Base-by-base conservation (phyloP, 2,329 filamentous ascomycete species). In the Colletotrichum acutatum region DNA sequence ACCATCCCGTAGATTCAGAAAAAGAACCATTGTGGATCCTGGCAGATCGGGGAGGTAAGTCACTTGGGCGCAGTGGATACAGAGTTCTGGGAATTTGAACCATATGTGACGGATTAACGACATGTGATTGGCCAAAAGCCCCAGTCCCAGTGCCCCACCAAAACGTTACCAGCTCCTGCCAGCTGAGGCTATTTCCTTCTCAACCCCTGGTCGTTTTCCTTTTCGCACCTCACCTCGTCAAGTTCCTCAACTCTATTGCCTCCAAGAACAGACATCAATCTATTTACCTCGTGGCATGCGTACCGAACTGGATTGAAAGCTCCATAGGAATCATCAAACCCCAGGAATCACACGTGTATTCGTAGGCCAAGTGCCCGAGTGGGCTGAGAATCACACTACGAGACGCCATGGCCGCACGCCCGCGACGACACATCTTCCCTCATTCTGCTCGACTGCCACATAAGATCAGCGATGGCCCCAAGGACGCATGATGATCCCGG, bases 1-100 rank as follows among this genome's bases (percentile, higher is more conserved):
- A 72, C 60, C 42, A 54, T 65, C 54, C 68, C 70, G 66, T 28
- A 28, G 56, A 52, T 60, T 37, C 66, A 42, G 46, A 37, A 72
- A 69, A 72, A 72, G 46, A 52, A 70, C 8, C 11, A 26, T 14
- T 19, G 28, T 34, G 26, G 53, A n/a, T 14, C 57, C 37, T 32
- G 34, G 28, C 37, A 63, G 58, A 58, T 68, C 64, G 60, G 57
- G 46, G 11, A 34, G 32, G 32, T 34, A 34, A 32, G 32, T 9
- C 32, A 34, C 3, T 5, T 34, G 32, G 32, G 32, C 32, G 4
- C 32, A 34, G 11, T 34, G 32, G 32, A 34, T 34, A 34, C 14
- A 42, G 37, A 60, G 11, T 28, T 30, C 42, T 26, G 7, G 26
- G 64, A 30, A 59, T 42, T 42, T 7, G 42, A 72, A 56, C 58